phyloP scores from a whole-genome alignment of 352 stramenopile species.

The Phytopythium sindhum region DNA sequence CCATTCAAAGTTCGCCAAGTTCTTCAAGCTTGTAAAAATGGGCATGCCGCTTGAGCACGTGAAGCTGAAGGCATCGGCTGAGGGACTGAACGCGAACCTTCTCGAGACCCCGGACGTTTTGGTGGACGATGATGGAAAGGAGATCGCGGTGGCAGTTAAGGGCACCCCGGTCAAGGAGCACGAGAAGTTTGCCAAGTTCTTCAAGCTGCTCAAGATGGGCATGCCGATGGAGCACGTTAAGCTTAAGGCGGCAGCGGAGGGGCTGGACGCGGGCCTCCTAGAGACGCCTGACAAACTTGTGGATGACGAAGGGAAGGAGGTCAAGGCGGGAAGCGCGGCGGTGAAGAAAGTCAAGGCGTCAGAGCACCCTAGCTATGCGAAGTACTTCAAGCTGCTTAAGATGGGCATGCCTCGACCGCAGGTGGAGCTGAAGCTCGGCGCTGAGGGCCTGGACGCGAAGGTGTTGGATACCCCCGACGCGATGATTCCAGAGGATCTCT shows the following conservation, averaged over 20 bases:
- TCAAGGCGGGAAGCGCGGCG: slow-evolving; percentile 20
- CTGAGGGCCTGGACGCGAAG: slow-evolving; percentile 60
- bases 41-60: slow-evolving; percentile 70
- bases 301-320: slow-evolving; percentile 52
- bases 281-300: slow-evolving; percentile 55
- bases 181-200: slow-evolving; percentile 92
- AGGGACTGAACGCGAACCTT: slow-evolving; percentile 52
- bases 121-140: slow-evolving; percentile 49
- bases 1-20: slow-evolving; percentile 85
- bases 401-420: slow-evolving; percentile 83
- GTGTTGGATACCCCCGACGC: slow-evolving; percentile 41
- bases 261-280: slow-evolving; percentile 65
- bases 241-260: slow-evolving; percentile 56
- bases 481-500: slow-evolving; percentile 53
- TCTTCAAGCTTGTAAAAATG: slow-evolving; percentile 81
- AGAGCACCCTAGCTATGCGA: slow-evolving; percentile 89
- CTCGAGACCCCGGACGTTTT: slow-evolving; percentile 53
- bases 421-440: slow-evolving; percentile 67
- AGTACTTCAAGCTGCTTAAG: slow-evolving; percentile 94
- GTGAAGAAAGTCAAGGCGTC: slow-evolving; percentile 88
- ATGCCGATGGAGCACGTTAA: slow-evolving; percentile 87
- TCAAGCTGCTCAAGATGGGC: slow-evolving; percentile 91
- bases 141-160: slow-evolving; percentile 19
- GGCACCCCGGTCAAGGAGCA: slow-evolving; percentile 78
- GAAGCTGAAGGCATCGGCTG: slow-evolving; percentile 57